phyloP scores from a whole-genome alignment of 176 grass and related monocot species.

The Oryza nivara region DNA sequence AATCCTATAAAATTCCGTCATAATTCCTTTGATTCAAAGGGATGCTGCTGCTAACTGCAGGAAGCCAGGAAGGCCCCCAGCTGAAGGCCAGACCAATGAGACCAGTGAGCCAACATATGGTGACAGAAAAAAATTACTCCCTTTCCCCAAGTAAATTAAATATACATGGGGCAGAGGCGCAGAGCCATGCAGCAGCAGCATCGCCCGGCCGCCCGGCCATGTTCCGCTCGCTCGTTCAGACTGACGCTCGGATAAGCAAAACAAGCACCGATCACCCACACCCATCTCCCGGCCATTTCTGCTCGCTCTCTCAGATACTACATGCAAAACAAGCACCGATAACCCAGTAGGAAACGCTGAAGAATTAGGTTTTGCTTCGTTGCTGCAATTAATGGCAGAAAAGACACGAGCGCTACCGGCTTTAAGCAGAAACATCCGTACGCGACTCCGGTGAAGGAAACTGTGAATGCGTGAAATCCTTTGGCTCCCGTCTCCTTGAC shows the following conservation, averaged over 20 bases:
- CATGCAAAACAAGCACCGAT: background rate
- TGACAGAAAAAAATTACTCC: background rate
- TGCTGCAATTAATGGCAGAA: background rate
- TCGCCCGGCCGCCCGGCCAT: background rate
- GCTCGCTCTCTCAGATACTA: no score
- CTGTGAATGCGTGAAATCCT: background rate
- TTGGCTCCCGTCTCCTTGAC: background rate
- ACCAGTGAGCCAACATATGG: background rate
- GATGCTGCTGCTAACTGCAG: constrained; percentile 27
- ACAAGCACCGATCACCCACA: background rate
- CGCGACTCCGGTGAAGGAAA: background rate
- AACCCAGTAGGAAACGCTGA: background rate
- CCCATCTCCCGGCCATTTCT: background rate
- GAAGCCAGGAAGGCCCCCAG: constrained; percentile 28
- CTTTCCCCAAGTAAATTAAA: background rate
- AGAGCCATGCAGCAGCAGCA: background rate
- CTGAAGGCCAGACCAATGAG: constrained; percentile 28
- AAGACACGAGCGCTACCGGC: background rate
- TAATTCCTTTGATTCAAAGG: no score
- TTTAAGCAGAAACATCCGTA: background rate
- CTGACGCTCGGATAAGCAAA: background rate
- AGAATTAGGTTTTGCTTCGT: background rate
- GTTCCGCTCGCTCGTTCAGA: background rate
- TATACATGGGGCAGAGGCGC: background rate
- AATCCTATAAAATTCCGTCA: no score